Evolutionary conservation across 202 grass and related monocot genomes (phyloP).

Genomic region (Musa balbisiana): DNA sequence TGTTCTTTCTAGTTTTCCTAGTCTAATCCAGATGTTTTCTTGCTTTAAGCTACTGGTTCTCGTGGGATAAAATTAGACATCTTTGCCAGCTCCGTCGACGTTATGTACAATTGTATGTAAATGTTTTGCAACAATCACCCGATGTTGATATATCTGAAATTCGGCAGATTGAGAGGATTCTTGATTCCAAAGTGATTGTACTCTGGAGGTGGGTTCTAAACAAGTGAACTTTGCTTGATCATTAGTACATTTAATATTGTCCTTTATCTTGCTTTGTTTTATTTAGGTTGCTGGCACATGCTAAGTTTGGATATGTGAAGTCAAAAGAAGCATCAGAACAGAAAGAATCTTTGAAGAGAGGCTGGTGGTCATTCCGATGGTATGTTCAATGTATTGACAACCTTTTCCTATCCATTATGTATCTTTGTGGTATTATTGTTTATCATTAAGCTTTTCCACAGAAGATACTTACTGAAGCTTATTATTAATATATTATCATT

Average conservation of each 20-base stretch:
- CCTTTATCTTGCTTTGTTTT: conserved; percentile 21
- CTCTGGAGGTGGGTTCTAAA: conserved; percentile 64
- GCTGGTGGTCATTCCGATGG: conserved; percentile 94
- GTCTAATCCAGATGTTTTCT: conserved; percentile 9
- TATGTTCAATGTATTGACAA: background rate
- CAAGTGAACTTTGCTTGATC: conserved; percentile 6
- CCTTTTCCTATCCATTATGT: background rate
- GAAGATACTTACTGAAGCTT: too few species aligned
- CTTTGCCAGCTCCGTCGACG: conserved; percentile 87
- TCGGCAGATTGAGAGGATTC: conserved; percentile 77
- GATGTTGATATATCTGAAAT: conserved; percentile 69
- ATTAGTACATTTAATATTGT: conserved; percentile 4
- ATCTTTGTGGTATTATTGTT: background rate
- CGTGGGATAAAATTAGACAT: conserved; percentile 90
- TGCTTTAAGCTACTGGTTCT: conserved; percentile 40
- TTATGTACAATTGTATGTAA: conserved; percentile 86
- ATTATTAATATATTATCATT: background rate
- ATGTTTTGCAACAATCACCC: conserved; percentile 61
- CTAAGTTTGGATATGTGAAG: conserved; percentile 95
- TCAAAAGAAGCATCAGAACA: conserved; percentile 57
- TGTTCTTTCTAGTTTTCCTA: conserved; percentile 1
- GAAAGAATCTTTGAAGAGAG: conserved; percentile 59
- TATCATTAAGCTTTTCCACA: too few species aligned
- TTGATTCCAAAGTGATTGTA: conserved; percentile 89
- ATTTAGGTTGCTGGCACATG: conserved; percentile 86